These are phyloP conservation scores for Colletotrichum sp. DNA, from an alignment of 2,329 filamentous ascomycete species.

Conservation along the genomic window DNA sequence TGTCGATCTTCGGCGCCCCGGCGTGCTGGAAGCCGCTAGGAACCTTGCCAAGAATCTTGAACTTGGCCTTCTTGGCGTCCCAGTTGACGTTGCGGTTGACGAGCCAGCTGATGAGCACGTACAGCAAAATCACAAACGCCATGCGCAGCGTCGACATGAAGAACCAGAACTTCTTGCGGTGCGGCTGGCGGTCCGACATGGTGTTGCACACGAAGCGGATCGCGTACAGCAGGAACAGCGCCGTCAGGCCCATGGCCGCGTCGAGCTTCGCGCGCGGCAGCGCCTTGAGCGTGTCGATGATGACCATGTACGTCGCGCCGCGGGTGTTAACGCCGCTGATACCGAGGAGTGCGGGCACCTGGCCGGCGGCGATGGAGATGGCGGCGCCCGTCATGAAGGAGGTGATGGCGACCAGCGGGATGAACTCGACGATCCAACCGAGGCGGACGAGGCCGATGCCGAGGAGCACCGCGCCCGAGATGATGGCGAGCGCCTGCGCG, in stretches of 20 bases:
- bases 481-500: slow-evolving; percentile 48
- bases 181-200: slow-evolving; percentile 70
- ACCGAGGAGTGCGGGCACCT: slow-evolving; percentile 49
- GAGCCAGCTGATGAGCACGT: slow-evolving; percentile 77
- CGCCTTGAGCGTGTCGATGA: slow-evolving; percentile 46
- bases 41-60: slow-evolving; percentile 71
- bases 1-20: slow-evolving; percentile 67
- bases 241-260: slow-evolving; percentile 74
- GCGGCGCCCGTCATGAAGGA: slow-evolving; percentile 57
- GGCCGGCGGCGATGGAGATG: slow-evolving; percentile 55
- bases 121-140: slow-evolving; percentile 80
- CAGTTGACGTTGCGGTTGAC: slow-evolving; percentile 64
- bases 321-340: slow-evolving; percentile 48
- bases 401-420: slow-evolving; percentile 54
- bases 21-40: slow-evolving; percentile 77
- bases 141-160: slow-evolving; percentile 80
- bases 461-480: slow-evolving; percentile 49
- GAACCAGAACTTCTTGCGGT: slow-evolving; percentile 74
- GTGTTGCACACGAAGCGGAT: slow-evolving; percentile 67
- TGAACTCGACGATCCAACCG: slow-evolving; percentile 57
- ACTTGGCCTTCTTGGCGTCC: slow-evolving; percentile 55
- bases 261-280: slow-evolving; percentile 59
- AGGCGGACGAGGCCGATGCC: slow-evolving; percentile 50
- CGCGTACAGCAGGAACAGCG: slow-evolving; percentile 69
- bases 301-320: slow-evolving; percentile 48